These are phyloP conservation scores for Ogataea haglerorum DNA, from an alignment of 805 yeast genomes.

Conservation along the genomic window DNA sequence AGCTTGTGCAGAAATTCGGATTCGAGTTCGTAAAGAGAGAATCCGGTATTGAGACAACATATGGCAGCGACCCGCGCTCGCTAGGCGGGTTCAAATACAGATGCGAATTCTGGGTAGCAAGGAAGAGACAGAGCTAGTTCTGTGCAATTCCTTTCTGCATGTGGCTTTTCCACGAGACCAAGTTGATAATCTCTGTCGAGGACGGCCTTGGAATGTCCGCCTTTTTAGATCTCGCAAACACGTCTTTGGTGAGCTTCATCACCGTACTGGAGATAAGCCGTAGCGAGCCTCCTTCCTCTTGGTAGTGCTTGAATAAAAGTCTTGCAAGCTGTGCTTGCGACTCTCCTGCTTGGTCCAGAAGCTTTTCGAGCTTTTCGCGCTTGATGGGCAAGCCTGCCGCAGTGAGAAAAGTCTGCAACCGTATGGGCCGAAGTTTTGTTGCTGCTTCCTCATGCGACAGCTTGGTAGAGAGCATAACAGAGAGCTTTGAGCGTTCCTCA, in stretches of 20 bases:
- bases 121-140: constrained; percentile 21
- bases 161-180: constrained; percentile 22
- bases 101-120: constrained; percentile 70
- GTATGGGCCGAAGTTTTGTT: constrained; percentile 35
- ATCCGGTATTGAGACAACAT: constrained; percentile 44
- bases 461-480: constrained; percentile 40
- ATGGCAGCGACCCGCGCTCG: constrained; percentile 48
- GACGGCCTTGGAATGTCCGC: not conserved
- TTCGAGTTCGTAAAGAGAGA: constrained; percentile 47
- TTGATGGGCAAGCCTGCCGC: constrained; percentile 48
- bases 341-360: constrained; percentile 38
- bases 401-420: constrained; percentile 42
- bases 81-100: constrained; percentile 55
- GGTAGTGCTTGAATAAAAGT: constrained; percentile 41
- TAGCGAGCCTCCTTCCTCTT: constrained; percentile 36
- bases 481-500: constrained; percentile 36
- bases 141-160: not conserved
- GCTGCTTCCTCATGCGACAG: constrained; percentile 36
- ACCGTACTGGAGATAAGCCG: constrained; percentile 23
- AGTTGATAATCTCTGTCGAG: constrained; percentile 10
- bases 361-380: constrained; percentile 35
- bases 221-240: constrained; percentile 11
- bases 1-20: constrained; percentile 45
- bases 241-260: constrained; percentile 19
- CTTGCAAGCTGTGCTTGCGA: constrained; percentile 37